These are phyloP conservation scores for Neurospora sp. DNA, from an alignment of 495 filamentous ascomycete genomes.

Conservation along the genomic window DNA sequence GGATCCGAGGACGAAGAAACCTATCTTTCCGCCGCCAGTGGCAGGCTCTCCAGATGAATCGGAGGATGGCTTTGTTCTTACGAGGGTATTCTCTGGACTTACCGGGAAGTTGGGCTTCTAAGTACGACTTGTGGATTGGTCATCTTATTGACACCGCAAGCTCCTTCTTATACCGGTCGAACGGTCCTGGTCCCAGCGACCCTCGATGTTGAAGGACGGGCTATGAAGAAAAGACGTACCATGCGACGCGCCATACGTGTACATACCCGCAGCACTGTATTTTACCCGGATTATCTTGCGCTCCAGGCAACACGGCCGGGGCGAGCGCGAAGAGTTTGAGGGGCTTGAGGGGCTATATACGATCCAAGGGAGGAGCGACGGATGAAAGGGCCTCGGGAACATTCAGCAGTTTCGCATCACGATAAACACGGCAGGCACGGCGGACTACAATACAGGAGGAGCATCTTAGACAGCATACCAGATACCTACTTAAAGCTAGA, in stretches of 20 bases:
- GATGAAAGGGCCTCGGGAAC: background rate
- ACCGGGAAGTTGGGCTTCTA: background rate
- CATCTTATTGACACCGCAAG: background rate
- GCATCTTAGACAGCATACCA: background rate
- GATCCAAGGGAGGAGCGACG: background rate
- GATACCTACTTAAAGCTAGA: background rate
- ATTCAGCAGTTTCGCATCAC: background rate
- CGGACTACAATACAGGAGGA: background rate
- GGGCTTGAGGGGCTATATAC: background rate
- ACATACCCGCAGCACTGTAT: background rate
- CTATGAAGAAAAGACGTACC: background rate
- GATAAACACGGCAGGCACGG: background rate
- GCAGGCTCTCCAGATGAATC: constrained; percentile 3
- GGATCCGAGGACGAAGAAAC: constrained; percentile 40
- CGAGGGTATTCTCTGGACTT: background rate
- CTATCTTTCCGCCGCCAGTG: constrained; percentile 22
- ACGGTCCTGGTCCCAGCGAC: background rate
- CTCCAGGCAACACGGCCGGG: background rate
- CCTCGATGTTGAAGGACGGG: background rate
- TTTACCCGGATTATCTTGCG: background rate
- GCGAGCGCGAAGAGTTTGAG: background rate
- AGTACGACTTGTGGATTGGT: background rate
- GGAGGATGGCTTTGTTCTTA: background rate
- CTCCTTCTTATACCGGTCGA: background rate
- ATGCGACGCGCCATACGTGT: background rate